phyloP scores from a whole-genome alignment of 108 stramenopile genomes.

The Epithemia pelagica region DNA sequence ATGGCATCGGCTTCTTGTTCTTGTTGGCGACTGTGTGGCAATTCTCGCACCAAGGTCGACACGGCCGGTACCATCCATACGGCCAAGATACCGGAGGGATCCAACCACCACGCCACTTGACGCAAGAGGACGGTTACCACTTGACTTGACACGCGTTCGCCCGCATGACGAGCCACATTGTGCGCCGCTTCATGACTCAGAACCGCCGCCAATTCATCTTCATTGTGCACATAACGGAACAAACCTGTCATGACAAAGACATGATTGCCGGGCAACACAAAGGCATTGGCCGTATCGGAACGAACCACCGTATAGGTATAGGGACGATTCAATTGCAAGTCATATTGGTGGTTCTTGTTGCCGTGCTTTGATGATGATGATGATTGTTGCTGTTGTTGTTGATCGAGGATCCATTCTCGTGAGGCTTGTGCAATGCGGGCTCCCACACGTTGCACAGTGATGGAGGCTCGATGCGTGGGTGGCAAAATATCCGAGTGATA shows the following conservation, averaged over 20 bases:
- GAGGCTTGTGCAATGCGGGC: constrained; percentile 64
- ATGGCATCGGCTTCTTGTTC: constrained; percentile 82
- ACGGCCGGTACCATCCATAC: constrained; percentile 44
- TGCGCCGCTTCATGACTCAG: constrained; percentile 66
- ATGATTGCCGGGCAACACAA: constrained; percentile 81
- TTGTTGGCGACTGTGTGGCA: constrained; percentile 70
- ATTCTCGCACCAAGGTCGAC: constrained; percentile 39
- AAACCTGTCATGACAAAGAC: constrained; percentile 76
- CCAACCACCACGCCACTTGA: constrained; percentile 41
- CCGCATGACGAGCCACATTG: constrained; percentile 74
- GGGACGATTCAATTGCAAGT: constrained; percentile 23
- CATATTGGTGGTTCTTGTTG: constrained; percentile 5
- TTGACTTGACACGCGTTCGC: constrained; percentile 58
- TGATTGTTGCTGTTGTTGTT: constrained; percentile 13
- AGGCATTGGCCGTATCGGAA: constrained; percentile 72
- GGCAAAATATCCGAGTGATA: constrained; percentile 48
- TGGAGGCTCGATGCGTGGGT: constrained; percentile 49
- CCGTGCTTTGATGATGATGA: too few relatives aligned
- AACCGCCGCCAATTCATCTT: constrained; percentile 80
- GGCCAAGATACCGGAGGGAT: constrained; percentile 68
- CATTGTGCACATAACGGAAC: constrained; percentile 55
- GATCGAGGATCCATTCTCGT: constrained; percentile 13
- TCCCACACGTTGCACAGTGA: constrained; percentile 66
- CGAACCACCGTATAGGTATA: constrained; percentile 73
- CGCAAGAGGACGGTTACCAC: constrained; percentile 44